These are phyloP conservation scores for Solanum bukasovii DNA, from an alignment of 257 asterid genomes.

Conservation along the genomic window DNA sequence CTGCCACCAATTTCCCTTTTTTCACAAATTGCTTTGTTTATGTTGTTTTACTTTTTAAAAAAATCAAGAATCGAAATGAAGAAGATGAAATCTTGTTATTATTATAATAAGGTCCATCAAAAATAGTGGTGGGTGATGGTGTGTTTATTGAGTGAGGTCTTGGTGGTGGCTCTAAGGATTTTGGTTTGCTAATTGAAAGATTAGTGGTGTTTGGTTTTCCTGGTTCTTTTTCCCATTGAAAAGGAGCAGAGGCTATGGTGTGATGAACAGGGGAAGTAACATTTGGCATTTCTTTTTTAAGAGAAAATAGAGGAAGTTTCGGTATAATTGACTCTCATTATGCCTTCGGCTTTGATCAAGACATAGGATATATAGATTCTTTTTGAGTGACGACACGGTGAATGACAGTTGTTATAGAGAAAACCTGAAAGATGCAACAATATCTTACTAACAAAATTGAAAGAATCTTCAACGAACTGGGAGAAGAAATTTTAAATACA, in stretches of 20 bases:
- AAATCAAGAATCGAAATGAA: neutral
- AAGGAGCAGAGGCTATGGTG: neutral
- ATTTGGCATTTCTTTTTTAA: neutral
- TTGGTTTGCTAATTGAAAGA: neutral
- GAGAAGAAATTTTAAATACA: too few species aligned
- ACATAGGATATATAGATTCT: too few species aligned
- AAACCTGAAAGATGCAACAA: too few species aligned
- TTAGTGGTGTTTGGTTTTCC: neutral
- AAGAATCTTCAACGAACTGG: too few species aligned
- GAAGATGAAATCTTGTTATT: neutral
- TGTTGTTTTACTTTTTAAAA: neutral
- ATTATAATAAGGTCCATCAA: neutral
- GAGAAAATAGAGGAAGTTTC: neutral
- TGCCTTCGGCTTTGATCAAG: too few species aligned
- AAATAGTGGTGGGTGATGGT: neutral
- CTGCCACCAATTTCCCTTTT: neutral
- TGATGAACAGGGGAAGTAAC: neutral
- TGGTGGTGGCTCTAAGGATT: neutral
- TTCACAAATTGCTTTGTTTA: neutral
- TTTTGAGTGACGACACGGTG: too few species aligned
- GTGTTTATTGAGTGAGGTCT: neutral
- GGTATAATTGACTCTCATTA: neutral
- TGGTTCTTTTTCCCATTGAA: neutral
- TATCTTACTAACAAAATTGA: too few species aligned
- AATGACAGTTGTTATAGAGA: too few species aligned